Evolutionary conservation across 495 filamentous ascomycete genomes (phyloP).

Genomic region (Melanomma pulvis-pyrius): DNA sequence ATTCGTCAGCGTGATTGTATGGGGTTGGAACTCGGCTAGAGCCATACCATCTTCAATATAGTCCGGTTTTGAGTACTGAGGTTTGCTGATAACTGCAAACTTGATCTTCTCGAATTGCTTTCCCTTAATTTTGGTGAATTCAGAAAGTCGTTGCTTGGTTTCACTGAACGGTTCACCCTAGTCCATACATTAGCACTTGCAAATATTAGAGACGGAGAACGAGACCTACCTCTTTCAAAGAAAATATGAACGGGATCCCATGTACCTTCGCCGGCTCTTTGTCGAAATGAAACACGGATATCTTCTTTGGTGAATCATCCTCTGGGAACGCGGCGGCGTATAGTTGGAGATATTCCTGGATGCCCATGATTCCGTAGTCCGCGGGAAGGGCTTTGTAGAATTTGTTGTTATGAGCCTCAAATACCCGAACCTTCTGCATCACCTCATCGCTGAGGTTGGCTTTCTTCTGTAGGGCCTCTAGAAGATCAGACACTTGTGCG

Average conservation of each 20-base stretch:
- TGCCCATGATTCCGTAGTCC: conserved; percentile 66
- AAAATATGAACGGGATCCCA: conserved; percentile 88
- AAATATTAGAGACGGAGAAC: not conserved
- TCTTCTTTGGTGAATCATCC: conserved; percentile 30
- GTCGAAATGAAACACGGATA: conserved; percentile 89
- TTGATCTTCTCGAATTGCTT: conserved; percentile 99
- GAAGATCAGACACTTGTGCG: conserved; percentile 74
- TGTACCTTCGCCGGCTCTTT: conserved; percentile 76
- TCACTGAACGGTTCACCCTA: conserved; percentile 86
- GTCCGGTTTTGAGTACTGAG: conserved; percentile 68
- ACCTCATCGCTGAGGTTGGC: conserved; percentile 73
- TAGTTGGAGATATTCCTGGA: conserved; percentile 83
- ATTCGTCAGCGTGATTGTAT: not conserved
- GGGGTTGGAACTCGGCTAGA: not conserved
- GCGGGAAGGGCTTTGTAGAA: conserved; percentile 71
- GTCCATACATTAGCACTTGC: conserved; percentile 1
- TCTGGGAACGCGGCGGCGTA: conserved; percentile 80
- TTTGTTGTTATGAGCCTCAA: conserved; percentile 76
- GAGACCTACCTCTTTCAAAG: conserved; percentile 72
- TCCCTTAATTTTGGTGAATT: conserved; percentile 90
- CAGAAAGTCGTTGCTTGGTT: conserved; percentile 86
- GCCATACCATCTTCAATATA: conserved; percentile 83
- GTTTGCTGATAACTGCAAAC: conserved; percentile 76
- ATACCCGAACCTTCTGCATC: conserved; percentile 70
- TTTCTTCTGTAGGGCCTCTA: conserved; percentile 75